phyloP scores from a whole-genome alignment of 1,284 basidiomycete species.

The Phlebopus sp. region DNA sequence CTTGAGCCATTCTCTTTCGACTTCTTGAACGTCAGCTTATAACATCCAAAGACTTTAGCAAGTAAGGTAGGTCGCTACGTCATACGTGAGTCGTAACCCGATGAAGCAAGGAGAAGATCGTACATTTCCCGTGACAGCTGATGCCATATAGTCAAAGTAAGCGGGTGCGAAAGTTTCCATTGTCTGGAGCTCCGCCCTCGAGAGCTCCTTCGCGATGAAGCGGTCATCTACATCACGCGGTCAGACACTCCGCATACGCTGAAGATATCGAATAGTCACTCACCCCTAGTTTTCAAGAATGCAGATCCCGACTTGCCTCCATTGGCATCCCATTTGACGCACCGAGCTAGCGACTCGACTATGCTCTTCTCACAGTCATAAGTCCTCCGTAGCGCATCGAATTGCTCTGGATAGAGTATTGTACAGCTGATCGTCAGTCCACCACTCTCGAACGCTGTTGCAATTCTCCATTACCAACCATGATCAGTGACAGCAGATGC shows the following conservation, averaged over 20 bases:
- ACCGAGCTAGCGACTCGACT: slow-evolving; percentile 90
- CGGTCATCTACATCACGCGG: slow-evolving; percentile 73
- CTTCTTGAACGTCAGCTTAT: slow-evolving; percentile 92
- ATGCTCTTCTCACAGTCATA: slow-evolving; percentile 94
- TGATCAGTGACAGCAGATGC: slow-evolving; percentile 1
- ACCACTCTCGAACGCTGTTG: slow-evolving; percentile 85
- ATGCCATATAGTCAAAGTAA: slow-evolving; percentile 97
- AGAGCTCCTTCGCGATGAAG: slow-evolving; percentile 97
- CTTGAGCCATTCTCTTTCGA: slow-evolving; percentile 60
- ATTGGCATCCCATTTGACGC: slow-evolving; percentile 93
- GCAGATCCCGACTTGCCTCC: slow-evolving; percentile 97
- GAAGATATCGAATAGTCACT: slow-evolving; percentile 1
- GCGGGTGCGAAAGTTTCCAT: slow-evolving; percentile 97
- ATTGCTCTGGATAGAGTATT: slow-evolving; percentile 95
- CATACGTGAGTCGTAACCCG: slow-evolving; percentile 5
- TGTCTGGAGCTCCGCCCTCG: slow-evolving; percentile 87
- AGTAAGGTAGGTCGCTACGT: slow-evolving; percentile 87
- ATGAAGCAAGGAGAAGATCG: slow-evolving; percentile 24
- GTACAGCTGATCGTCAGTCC: slow-evolving; percentile 95
- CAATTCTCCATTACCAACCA: not conserved
- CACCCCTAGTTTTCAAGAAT: slow-evolving; percentile 93
- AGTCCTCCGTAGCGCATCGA: slow-evolving; percentile 88
- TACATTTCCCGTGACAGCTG: slow-evolving; percentile 76
- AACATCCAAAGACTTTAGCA: slow-evolving; percentile 97
- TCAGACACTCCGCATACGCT: not conserved